Conservation (phyloP, 2,329 filamentous ascomycete genomes). For the Fragosphaeria purpurea region DNA sequence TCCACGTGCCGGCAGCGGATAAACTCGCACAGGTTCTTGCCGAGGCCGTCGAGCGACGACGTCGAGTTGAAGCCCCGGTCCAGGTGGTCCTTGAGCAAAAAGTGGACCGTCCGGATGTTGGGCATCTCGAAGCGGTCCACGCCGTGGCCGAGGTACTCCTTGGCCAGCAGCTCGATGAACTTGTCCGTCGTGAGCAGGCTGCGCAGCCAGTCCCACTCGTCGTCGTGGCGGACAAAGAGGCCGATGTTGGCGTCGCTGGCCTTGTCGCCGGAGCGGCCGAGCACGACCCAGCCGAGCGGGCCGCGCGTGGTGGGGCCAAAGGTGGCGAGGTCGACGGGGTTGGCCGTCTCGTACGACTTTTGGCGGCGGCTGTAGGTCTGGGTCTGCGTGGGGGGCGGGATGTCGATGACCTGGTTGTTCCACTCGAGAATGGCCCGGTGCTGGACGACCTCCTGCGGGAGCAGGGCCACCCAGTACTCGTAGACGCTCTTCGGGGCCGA, state of each 20-base stretch:
- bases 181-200: slow-evolving; percentile 28
- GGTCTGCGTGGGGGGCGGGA: slow-evolving; percentile 15
- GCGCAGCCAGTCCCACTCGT: slow-evolving; percentile 37
- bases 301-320: slow-evolving; percentile 12
- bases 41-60: slow-evolving; percentile 7
- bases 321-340: slow-evolving; percentile 9
- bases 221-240: slow-evolving; percentile 32
- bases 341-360: slow-evolving; percentile 9
- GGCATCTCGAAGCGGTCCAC: slow-evolving; percentile 38
- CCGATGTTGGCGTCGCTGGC: slow-evolving; percentile 34
- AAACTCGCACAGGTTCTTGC: slow-evolving; percentile 12
- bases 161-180: slow-evolving; percentile 27
- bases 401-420: slow-evolving; percentile 12
- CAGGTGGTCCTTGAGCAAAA: slow-evolving; percentile 18
- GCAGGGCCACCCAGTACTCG: slow-evolving; percentile 16
- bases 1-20: slow-evolving; percentile 31
- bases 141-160: slow-evolving; percentile 25
- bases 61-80: slow-evolving; percentile 20
- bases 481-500: slow-evolving; percentile 12
- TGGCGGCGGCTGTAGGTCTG: slow-evolving; percentile 11
- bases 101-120: slow-evolving; percentile 21
- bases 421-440: slow-evolving; percentile 15
- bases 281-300: slow-evolving; percentile 22
- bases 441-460: slow-evolving; percentile 14
- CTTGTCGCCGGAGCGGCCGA: slow-evolving; percentile 32